Base-by-base conservation (phyloP, 208 protist species). In the Leishmania tropica region DNA sequence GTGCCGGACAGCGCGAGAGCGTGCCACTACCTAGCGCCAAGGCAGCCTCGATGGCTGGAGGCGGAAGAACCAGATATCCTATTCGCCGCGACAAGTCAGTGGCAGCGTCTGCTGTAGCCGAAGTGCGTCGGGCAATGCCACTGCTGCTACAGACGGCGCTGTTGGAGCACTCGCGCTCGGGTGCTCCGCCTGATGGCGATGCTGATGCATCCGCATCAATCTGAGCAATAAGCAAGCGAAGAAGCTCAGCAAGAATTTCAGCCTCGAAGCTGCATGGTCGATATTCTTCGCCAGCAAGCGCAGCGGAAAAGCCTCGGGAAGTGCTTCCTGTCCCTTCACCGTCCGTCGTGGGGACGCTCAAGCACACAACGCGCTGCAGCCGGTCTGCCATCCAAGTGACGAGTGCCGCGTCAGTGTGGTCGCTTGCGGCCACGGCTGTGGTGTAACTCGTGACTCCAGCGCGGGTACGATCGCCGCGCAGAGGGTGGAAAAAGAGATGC, bases 381-480 rank as follows among this genome's bases (percentile, higher is more conserved):
- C 24, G 37, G 13, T 53, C 68, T 42, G 70, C 70, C 81, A 81
- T 65, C 81, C 81, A 85, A 42, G 47, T 31, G 54, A 81, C 15
- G 15, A 85, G n/a, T 24, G 42, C 62, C n/a, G 51, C 40, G 42
- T 85, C 81, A 6, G 81, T 85, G 62, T 48, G 19, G 19, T 83
- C 80, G 40, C 47, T 40, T 42, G 48, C 72, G 5, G 7, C 45
- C 7, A 24, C 28, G 10, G 56, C 42, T 13, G 11, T 60, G 37
- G 10, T 77, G 64, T 76, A 11, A 40, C 19, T 28, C 24, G n/a
- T 11, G 21, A 45, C 47, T 0, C 37, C 70, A 24, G 28, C 21
- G 56, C 35, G 4, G 28, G 35, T 42, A 76, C 37, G 3, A 40
- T 35, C 58, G 42, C 8, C n/a, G 8, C 48, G 54, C 17, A 81